Conservation (phyloP, 306 rosid genomes). For the Trichosanthes truncata region DNA sequence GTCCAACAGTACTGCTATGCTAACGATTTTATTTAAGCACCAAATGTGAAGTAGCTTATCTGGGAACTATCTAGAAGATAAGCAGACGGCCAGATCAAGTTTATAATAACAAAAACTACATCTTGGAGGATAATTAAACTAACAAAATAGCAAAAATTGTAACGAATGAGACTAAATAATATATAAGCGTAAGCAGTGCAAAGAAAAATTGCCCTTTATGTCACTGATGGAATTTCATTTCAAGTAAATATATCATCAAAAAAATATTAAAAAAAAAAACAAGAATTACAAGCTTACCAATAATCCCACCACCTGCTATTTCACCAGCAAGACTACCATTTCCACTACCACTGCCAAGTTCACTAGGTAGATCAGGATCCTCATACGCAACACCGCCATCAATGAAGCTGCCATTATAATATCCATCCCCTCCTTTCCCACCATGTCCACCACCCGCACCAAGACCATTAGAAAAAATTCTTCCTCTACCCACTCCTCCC, state of each 20-base stretch:
- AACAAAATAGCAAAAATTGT: neutral
- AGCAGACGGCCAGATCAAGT: neutral
- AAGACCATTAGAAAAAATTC: conserved; percentile 52
- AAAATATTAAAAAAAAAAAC: neutral
- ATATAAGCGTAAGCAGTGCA: neutral
- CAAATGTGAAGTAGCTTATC: neutral
- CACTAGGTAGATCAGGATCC: conserved; percentile 81
- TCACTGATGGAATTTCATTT: neutral
- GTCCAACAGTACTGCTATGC: neutral
- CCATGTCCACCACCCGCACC: conserved; percentile 96
- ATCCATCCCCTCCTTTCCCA: conserved; percentile 94
- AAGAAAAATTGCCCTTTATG: neutral
- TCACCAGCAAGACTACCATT: conserved; percentile 72
- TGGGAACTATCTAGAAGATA: neutral
- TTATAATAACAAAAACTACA: neutral
- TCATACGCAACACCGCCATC: conserved; percentile 82
- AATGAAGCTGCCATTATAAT: conserved; percentile 57
- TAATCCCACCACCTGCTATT: conserved; percentile 90
- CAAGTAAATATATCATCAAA: neutral
- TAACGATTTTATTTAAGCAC: neutral
- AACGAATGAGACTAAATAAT: neutral
- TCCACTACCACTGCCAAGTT: conserved; percentile 99
- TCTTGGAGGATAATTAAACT: neutral
- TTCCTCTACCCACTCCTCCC: conserved; percentile 80
- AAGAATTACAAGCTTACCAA: conserved; percentile 46